Evolutionary conservation across 371 early-diverging fungal genomes (phyloP), one percentile per base, ranked within the genome.

Genomic region (Rhizomucor miehei): DNA sequence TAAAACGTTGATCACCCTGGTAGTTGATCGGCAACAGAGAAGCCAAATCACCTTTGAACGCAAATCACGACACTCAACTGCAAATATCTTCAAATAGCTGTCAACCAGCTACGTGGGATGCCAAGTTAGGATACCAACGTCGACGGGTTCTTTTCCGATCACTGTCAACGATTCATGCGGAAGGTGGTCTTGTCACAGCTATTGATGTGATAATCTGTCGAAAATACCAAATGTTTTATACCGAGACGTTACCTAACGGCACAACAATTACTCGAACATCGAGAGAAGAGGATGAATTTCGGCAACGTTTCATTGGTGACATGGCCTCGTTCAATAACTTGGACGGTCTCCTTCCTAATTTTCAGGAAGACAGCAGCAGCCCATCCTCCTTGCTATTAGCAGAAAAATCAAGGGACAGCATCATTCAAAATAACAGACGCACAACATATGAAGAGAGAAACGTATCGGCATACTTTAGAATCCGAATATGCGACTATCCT

Each of bases 171-270:
- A 53, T 89, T 4, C 52, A 57, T 6, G 67, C 81, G 1, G 80
- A 87, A 23, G 93, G 93, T 12, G 92, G 93, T 1, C 48, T 71
- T n/a, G 73, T 89, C 1, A 79, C 87, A 2, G 77, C 74, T 6
- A n/a, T 92, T 1, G 91, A 90, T 63, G 76, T 88, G 0, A 54
- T 90, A 16, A 60, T 91, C 0, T 65, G 82, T 35, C 74, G 90
- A 12, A 80, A 79, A 52, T 89, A 85, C 50, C 86, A 84, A 2
- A 58, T 87, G 19, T 36, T 74, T 29, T 89, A 67, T 52, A 63
- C 73, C 6, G 91, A 92, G 43, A 75, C 56, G 0, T 44, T 78
- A 12, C 55, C 65, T 0, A 75, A 81, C 57, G 79, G 80, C 24
- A 71, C 50, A 5, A 63, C 56, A 29, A 45, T 84, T 1, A 71